Conservation (phyloP, 2,329 filamentous ascomycete genomes). For the Neophaeococcomyces mojaviensis region DNA sequence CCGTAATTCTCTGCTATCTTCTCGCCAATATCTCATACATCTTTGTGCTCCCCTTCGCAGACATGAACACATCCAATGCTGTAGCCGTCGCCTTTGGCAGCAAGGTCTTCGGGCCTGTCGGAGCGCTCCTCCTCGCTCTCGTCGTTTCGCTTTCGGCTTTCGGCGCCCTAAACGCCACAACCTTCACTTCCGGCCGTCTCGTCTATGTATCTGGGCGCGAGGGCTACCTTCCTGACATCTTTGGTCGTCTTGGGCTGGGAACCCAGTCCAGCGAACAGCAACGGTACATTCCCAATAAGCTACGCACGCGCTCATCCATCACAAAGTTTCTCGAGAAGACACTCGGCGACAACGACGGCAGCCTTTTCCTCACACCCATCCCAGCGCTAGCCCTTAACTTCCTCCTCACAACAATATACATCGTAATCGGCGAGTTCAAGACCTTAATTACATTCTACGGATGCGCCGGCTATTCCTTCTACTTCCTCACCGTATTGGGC, state of each 20-base stretch:
- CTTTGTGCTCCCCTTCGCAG: conserved; percentile 72
- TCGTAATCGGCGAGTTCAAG: conserved; percentile 79
- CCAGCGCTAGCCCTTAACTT: conserved; percentile 81
- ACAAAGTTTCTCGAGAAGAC: conserved; percentile 53
- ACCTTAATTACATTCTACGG: conserved; percentile 96
- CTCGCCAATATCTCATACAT: conserved; percentile 92
- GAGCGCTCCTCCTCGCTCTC: conserved; percentile 75
- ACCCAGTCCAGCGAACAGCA: conserved; percentile 19
- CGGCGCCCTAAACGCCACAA: conserved; percentile 86
- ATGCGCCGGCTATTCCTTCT: conserved; percentile 93
- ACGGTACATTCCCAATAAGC: conserved; percentile 27
- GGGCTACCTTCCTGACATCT: conserved; percentile 77
- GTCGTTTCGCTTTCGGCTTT: conserved; percentile 89
- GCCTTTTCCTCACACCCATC: conserved; percentile 89
- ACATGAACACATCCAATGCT: conserved; percentile 83
- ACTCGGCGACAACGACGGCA: conserved; percentile 68
- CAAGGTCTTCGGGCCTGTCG: conserved; percentile 78
- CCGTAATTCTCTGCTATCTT: conserved; percentile 85
- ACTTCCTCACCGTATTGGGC: conserved; percentile 90
- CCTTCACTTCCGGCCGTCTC: conserved; percentile 84
- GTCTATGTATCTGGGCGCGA: conserved; percentile 94
- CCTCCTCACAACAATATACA: conserved; percentile 65
- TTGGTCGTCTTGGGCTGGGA: conserved; percentile 72
- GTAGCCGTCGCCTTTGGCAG: conserved; percentile 91
- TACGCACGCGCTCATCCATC: conserved; percentile 48